Conservation (phyloP, 768 basidiomycete species). For the Termitomyces sp. region DNA sequence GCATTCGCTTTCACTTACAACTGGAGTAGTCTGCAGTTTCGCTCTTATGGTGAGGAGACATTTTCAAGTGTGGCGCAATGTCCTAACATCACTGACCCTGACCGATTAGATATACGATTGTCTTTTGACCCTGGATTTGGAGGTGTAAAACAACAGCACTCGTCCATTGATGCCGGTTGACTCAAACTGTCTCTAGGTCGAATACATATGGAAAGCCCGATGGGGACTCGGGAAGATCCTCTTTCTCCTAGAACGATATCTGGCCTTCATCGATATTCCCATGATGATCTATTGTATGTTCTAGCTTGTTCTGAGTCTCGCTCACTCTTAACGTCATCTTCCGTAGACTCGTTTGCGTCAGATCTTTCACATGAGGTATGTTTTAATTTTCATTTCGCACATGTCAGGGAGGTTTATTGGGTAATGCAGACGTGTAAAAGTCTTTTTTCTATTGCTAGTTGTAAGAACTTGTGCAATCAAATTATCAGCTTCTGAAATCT, state of each 20-base stretch:
- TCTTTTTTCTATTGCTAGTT: constrained; percentile 1
- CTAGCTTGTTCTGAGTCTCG: not conserved
- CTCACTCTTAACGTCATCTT: not conserved
- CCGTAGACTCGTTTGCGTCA: not conserved
- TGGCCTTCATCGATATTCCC: constrained; percentile 19
- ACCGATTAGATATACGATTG: constrained; percentile 2
- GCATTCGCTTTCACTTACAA: not conserved
- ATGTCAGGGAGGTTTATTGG: not conserved
- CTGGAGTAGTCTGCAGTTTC: constrained; percentile 3
- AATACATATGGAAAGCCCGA: constrained; percentile 17
- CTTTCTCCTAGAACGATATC: constrained; percentile 19
- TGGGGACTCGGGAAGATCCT: constrained; percentile 20
- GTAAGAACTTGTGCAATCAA: not conserved
- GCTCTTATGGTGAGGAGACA: not conserved
- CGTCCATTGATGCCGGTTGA: not conserved
- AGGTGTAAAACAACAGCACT: not conserved
- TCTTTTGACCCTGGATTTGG: constrained; percentile 3
- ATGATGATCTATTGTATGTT: constrained; percentile 14
- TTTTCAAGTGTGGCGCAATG: not conserved
- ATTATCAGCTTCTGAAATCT: not conserved
- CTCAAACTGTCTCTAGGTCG: constrained; percentile 5
- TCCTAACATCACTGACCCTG: not conserved
- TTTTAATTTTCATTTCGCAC: not conserved
- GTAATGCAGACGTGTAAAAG: not conserved
- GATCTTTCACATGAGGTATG: not conserved